Conservation (phyloP, 78 protist species). For the Dictyostelium firmibasis region DNA sequence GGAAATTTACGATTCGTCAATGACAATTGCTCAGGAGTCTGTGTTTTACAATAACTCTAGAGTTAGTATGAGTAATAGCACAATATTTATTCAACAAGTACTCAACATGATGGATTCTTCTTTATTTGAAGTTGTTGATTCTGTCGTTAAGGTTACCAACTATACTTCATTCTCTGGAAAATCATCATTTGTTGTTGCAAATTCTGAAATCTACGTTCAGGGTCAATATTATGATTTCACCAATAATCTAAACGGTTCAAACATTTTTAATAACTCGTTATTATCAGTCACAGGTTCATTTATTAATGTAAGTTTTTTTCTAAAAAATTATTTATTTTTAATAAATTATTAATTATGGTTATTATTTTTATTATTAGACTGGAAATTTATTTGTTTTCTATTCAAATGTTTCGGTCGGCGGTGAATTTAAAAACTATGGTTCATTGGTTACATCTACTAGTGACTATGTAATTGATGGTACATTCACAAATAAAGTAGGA, state of each 20-base stretch:
- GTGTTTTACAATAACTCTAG: background rate
- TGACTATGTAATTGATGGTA: background rate
- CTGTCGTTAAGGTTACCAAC: background rate
- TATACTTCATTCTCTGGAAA: background rate
- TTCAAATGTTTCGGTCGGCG: background rate
- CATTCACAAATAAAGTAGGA: background rate
- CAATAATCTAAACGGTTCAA: background rate
- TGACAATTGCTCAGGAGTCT: background rate
- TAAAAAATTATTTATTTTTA: too few species aligned
- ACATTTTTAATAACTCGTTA: background rate
- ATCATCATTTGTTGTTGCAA: background rate
- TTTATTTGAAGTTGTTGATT: background rate
- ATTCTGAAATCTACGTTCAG: background rate
- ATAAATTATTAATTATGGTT: too few species aligned
- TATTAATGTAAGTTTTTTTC: background rate
- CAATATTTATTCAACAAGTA: background rate
- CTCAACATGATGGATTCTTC: background rate
- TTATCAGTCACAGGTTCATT: background rate
- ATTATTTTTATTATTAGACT: background rate
- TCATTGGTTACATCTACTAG: background rate
- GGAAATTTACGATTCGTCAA: background rate
- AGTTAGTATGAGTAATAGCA: background rate
- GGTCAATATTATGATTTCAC: background rate
- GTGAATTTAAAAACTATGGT: background rate
- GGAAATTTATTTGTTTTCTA: background rate